Evolutionary conservation across 768 basidiomycete species (phyloP), one percentile per base, ranked within the genome.

Genomic region (Suillus occidentalis): DNA sequence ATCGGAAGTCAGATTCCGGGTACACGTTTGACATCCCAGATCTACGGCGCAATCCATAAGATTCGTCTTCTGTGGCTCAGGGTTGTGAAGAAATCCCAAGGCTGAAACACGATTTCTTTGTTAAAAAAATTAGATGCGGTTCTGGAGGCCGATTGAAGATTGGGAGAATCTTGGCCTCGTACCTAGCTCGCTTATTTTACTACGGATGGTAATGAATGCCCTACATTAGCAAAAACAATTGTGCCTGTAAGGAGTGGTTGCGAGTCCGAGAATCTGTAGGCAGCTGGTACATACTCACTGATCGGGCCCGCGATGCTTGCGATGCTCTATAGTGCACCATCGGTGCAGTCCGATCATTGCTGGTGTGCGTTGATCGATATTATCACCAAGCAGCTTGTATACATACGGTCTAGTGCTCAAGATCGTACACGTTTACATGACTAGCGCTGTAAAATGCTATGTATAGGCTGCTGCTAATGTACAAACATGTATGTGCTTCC

Each of bases 401-500:
- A 36, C 34, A 36, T 36, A 36, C 34, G 6, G 34, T 7, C 0
- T n/a, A n/a, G 18, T 34, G 20, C 31, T 18, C 31, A 18, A 18
- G 6, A 53, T 53, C 18, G 31, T 31, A 20, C 52, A 34, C 52
- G 50, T 52, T 28, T 52, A 25, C 28, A 28, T 28, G 28, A 42
- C 31, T 31, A 9, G 39, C 25, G 18, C 9, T 59, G 58, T 58
- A 20, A 20, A 55, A 36, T 55, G 34, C 6, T 28, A 28, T 42
- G 40, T 59, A 59, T 59, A 59, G 39, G 40, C 25, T 59, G 40
- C 20, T 49, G 56, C 55, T 62, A 58, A 18, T 60, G 62, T 63
- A 63, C 62, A 63, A 31, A 31, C 40, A 31, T 59, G 57, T 4
- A 50, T 39, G 57, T 40, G 25, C 37, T 59, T 63, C 61, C 37